phyloP scores from a whole-genome alignment of 805 yeast species.

The Ogataea nitratoaversa region DNA sequence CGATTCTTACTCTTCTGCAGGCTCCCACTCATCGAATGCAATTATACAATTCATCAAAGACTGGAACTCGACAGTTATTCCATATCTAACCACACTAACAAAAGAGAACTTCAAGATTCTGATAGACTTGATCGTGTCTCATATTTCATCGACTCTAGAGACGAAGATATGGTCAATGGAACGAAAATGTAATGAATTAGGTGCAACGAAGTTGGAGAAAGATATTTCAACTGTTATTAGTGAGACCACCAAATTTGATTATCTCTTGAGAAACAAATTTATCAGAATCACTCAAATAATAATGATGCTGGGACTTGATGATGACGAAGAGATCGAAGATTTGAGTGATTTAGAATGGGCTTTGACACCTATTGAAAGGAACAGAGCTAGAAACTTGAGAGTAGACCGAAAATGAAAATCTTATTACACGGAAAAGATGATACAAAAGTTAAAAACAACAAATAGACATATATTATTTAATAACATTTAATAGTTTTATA shows the following conservation, averaged over 20 bases:
- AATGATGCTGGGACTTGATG: slow-evolving; percentile 77
- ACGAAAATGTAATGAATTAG: slow-evolving; percentile 72
- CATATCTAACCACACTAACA: slow-evolving; percentile 43
- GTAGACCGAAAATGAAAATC: slow-evolving; percentile 33
- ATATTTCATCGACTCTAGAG: slow-evolving; percentile 57
- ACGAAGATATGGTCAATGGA: slow-evolving; percentile 62
- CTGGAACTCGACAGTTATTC: slow-evolving; percentile 64
- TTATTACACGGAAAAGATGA: neutral
- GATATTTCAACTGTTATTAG: slow-evolving; percentile 73
- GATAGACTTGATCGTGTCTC: slow-evolving; percentile 44
- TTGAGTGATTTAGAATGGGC: slow-evolving; percentile 54
- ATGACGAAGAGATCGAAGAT: slow-evolving; percentile 40
- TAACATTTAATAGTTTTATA: too few species aligned
- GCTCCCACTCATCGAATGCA: slow-evolving; percentile 20
- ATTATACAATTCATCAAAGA: slow-evolving; percentile 48
- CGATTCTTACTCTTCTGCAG: slow-evolving; percentile 10
- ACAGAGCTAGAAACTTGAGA: slow-evolving; percentile 54
- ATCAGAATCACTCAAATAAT: slow-evolving; percentile 80
- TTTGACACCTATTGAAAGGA: slow-evolving; percentile 70
- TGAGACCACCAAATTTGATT: slow-evolving; percentile 67
- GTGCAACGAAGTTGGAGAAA: slow-evolving; percentile 77
- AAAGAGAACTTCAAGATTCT: slow-evolving; percentile 46
- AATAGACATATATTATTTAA: neutral
- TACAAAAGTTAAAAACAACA: neutral
- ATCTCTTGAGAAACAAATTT: slow-evolving; percentile 73